Conservation (phyloP, 495 filamentous ascomycete species). For the Pseudoneurospora amorphoporcata region DNA sequence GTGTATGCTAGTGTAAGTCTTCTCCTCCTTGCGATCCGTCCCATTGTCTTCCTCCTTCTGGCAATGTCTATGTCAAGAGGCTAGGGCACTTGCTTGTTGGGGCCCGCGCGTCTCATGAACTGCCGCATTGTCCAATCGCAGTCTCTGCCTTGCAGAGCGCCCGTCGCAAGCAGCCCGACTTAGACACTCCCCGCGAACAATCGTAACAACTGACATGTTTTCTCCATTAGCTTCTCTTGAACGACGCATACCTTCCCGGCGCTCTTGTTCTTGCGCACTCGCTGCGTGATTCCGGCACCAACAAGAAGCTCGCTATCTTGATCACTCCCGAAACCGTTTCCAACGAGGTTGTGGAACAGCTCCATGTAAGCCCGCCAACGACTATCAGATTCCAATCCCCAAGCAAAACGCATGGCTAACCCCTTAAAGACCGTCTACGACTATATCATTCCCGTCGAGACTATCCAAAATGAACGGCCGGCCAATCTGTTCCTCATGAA, state of each 20-base stretch:
- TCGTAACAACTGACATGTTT: constrained; percentile 18
- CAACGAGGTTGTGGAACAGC: constrained; percentile 59
- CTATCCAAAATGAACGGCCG: constrained; percentile 62
- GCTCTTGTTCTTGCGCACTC: constrained; percentile 92
- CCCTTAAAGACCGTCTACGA: constrained; percentile 59
- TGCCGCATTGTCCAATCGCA: constrained; percentile 4
- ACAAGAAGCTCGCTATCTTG: constrained; percentile 74
- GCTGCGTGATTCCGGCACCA: constrained; percentile 80
- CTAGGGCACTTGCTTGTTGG: not conserved
- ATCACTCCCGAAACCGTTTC: constrained; percentile 69
- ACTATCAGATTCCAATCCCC: not conserved
- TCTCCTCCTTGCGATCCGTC: not conserved
- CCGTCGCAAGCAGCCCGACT: not conserved
- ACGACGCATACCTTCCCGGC: constrained; percentile 84
- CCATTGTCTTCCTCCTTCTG: not conserved
- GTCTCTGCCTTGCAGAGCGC: not conserved
- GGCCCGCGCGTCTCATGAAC: not conserved
- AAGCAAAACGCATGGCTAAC: not conserved
- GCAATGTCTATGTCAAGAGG: not conserved
- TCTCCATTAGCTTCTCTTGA: constrained; percentile 64
- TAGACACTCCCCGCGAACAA: not conserved
- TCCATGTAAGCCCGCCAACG: constrained; percentile 44
- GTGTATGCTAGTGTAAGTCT: constrained; percentile 46
- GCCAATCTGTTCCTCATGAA: constrained; percentile 87
- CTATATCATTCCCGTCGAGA: constrained; percentile 74